phyloP scores from a whole-genome alignment of 805 yeast genomes.

The Kodamaea lidongshanica region DNA sequence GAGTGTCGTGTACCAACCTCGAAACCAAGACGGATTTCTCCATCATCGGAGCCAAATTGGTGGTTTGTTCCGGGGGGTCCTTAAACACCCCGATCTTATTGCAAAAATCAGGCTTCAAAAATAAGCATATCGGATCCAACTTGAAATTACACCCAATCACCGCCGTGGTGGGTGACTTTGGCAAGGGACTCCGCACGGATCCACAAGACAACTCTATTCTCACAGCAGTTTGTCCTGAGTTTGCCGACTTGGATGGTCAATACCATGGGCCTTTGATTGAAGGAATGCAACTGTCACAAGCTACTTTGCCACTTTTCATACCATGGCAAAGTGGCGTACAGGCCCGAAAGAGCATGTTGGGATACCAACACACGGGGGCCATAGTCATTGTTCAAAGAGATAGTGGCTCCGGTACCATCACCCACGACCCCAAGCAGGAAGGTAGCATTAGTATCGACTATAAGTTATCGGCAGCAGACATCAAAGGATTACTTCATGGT shows the following conservation, averaged over 20 bases:
- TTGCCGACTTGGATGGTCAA: constrained; percentile 45
- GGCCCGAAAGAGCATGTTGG: constrained; percentile 25
- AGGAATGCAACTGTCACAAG: constrained; percentile 44
- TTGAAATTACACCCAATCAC: constrained; percentile 49
- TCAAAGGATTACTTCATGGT: constrained; percentile 33
- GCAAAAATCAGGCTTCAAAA: constrained; percentile 43
- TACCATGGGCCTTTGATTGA: constrained; percentile 51
- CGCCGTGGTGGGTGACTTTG: constrained; percentile 37
- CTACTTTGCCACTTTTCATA: constrained; percentile 26
- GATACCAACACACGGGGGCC: constrained; percentile 33
- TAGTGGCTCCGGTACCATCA: constrained; percentile 33
- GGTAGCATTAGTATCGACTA: constrained; percentile 33
- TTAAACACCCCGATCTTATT: constrained; percentile 45
- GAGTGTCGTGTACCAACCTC: constrained; percentile 35
- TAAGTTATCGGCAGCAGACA: constrained; percentile 34
- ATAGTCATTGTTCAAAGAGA: constrained; percentile 45
- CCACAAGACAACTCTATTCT: constrained; percentile 41
- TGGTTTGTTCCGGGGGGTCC: constrained; percentile 43
- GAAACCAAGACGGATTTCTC: constrained; percentile 24
- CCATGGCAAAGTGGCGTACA: constrained; percentile 39
- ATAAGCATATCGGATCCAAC: constrained; percentile 46
- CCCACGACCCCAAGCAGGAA: constrained; percentile 27
- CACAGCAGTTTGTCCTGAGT: constrained; percentile 43
- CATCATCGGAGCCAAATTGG: constrained; percentile 42
- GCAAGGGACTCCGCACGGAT: constrained; percentile 24